Evolutionary conservation across 805 yeast species (phyloP).

Genomic region (Kregervanrija pseudodelftensis): DNA sequence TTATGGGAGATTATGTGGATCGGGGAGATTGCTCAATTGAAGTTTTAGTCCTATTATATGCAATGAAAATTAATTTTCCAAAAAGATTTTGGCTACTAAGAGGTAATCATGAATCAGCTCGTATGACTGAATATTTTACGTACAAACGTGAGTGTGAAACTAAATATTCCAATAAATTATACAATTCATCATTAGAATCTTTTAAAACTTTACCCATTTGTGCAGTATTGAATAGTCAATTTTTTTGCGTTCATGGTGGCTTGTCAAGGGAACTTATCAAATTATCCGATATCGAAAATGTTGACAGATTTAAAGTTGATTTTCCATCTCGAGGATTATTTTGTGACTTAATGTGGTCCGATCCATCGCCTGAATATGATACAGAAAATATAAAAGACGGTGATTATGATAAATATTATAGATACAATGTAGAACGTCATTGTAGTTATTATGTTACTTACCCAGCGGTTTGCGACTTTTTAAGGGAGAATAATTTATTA

Average conservation of each 20-base stretch:
- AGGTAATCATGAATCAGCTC: conserved; percentile 93
- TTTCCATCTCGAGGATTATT: conserved; percentile 89
- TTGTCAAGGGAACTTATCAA: conserved; percentile 74
- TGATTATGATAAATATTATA: conserved; percentile 35
- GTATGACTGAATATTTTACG: conserved; percentile 89
- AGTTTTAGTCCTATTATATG: conserved; percentile 66
- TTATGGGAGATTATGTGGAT: conserved; percentile 93
- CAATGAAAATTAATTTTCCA: conserved; percentile 74
- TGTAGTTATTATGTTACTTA: conserved; percentile 87
- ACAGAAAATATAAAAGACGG: conserved; percentile 25
- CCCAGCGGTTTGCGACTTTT: conserved; percentile 69
- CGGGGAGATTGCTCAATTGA: conserved; percentile 91
- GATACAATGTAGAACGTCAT: conserved; percentile 72
- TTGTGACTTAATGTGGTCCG: conserved; percentile 95
- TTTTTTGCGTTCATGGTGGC: conserved; percentile 95
- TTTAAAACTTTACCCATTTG: conserved; percentile 87
- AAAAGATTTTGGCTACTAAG: conserved; percentile 70
- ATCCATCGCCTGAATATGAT: conserved; percentile 85
- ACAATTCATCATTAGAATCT: conserved; percentile 65
- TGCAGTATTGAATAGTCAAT: conserved; percentile 83
- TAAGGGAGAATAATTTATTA: conserved; percentile 68
- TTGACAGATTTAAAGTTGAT: conserved; percentile 72
- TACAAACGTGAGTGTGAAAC: conserved; percentile 86
- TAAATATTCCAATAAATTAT: conserved; percentile 62
- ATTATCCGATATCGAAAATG: conserved; percentile 56